Conservation (phyloP, 441 rosid species). For the Raphanus hybrid region DNA sequence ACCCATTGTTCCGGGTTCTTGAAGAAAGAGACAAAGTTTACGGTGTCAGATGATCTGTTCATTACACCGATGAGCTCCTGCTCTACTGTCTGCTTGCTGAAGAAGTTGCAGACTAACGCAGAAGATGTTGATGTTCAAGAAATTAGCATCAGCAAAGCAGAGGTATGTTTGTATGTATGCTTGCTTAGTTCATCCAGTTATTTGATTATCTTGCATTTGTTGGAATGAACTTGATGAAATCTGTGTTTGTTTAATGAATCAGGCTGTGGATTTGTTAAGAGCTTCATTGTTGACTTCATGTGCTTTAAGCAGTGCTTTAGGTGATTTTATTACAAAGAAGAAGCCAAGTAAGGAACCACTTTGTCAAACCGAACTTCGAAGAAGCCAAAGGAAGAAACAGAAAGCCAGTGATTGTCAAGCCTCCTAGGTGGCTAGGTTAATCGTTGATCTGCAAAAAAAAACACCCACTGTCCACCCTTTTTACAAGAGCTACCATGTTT, state of each 20-base stretch:
- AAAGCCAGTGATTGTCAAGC: neutral
- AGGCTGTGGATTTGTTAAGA: neutral
- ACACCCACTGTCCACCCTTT: neutral
- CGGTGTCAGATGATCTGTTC: neutral
- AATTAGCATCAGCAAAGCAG: neutral
- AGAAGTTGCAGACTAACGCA: neutral
- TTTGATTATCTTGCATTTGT: neutral
- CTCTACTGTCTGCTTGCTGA: neutral
- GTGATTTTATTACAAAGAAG: neutral
- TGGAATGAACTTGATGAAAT: neutral
- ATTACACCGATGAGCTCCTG: neutral
- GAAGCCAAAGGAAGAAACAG: neutral
- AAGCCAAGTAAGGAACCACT: neutral
- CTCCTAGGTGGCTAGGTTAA: neutral
- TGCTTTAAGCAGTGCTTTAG: slow-evolving; percentile 1
- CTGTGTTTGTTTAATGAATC: neutral
- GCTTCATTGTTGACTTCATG: neutral
- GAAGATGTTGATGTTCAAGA: neutral
- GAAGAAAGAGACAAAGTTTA: slow-evolving; percentile 1
- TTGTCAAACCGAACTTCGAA: neutral
- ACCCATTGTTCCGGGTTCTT: neutral
- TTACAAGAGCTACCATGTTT: neutral
- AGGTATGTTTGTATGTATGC: neutral
- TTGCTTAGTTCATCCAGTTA: neutral
- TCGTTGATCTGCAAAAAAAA: neutral